Evolutionary conservation across 805 yeast genomes (phyloP).

Genomic region (Lipomyces anomalus): DNA sequence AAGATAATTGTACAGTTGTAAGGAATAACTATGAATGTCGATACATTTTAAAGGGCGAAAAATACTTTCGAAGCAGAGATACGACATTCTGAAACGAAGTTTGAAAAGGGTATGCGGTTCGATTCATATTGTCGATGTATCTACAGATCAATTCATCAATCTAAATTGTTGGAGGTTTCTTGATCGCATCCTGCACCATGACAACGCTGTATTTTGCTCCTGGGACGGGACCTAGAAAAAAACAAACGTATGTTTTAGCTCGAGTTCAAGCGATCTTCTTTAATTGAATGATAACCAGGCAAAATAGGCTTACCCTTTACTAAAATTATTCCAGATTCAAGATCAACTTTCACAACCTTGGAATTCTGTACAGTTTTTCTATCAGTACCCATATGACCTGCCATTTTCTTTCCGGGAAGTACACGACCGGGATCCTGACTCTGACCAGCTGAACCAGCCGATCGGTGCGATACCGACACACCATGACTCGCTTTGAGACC

Average conservation of each 20-base stretch:
- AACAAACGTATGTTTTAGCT: not conserved
- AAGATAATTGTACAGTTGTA: no score
- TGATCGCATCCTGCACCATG: slow-evolving; percentile 70
- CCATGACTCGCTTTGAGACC: slow-evolving; percentile 95
- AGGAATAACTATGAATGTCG: no score
- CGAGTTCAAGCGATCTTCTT: not conserved
- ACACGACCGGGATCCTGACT: slow-evolving; percentile 95
- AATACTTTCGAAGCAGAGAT: no score
- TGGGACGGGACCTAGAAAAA: slow-evolving; percentile 58
- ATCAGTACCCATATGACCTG: slow-evolving; percentile 89
- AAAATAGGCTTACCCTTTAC: slow-evolving; percentile 71
- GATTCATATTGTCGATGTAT: no score
- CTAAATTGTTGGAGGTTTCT: no score
- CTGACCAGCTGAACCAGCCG: slow-evolving; percentile 96
- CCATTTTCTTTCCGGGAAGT: slow-evolving; percentile 95
- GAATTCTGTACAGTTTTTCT: slow-evolving; percentile 69
- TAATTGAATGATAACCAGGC: not conserved
- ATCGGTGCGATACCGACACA: slow-evolving; percentile 86
- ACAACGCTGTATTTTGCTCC: slow-evolving; percentile 79
- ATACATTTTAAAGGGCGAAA: no score
- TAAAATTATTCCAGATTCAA: slow-evolving; percentile 70
- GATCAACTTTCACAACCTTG: slow-evolving; percentile 72
- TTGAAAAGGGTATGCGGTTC: no score
- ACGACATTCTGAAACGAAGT: no score
- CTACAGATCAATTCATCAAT: no score